Evolutionary conservation across 208 protist genomes (phyloP).

Genomic region (Leptomonas seymouri): DNA sequence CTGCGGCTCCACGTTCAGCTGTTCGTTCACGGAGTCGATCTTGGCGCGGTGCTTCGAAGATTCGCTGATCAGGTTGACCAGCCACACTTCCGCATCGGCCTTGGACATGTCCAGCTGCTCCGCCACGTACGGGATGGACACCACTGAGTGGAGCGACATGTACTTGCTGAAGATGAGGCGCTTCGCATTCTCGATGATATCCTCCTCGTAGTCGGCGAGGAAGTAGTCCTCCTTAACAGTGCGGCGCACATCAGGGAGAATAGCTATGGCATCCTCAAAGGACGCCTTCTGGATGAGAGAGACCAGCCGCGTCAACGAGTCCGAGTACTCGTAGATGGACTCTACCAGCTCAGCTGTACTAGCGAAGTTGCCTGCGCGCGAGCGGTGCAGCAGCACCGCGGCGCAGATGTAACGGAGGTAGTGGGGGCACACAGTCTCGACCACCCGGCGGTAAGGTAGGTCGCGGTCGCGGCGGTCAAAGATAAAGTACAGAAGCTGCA

Average conservation of each 20-base stretch:
- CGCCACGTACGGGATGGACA: constrained; percentile 88
- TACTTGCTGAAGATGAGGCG: constrained; percentile 88
- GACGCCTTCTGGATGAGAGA: constrained; percentile 64
- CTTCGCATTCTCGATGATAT: constrained; percentile 75
- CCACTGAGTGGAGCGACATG: constrained; percentile 83
- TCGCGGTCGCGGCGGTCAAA: constrained; percentile 73
- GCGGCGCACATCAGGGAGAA: constrained; percentile 70
- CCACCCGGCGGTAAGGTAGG: constrained; percentile 74
- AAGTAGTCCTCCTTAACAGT: constrained; percentile 85
- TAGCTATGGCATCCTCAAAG: constrained; percentile 80
- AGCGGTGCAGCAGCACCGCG: constrained; percentile 83
- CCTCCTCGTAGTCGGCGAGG: constrained; percentile 70
- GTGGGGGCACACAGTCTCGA: constrained; percentile 91
- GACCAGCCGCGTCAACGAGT: constrained; percentile 85
- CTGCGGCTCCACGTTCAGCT: constrained; percentile 83
- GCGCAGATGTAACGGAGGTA: constrained; percentile 91
- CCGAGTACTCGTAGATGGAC: constrained; percentile 87
- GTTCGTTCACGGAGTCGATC: constrained; percentile 89
- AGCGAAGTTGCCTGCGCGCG: constrained; percentile 68
- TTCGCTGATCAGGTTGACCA: constrained; percentile 91
- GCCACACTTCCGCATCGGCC: constrained; percentile 87
- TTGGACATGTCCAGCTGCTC: constrained; percentile 70
- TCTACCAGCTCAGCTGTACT: constrained; percentile 64
- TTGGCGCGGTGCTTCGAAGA: constrained; percentile 89
- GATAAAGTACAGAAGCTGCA: constrained; percentile 81